These are phyloP conservation scores for Aureobasidium lini DNA, from an alignment of 2,329 filamentous ascomycete species.

Conservation along the genomic window DNA sequence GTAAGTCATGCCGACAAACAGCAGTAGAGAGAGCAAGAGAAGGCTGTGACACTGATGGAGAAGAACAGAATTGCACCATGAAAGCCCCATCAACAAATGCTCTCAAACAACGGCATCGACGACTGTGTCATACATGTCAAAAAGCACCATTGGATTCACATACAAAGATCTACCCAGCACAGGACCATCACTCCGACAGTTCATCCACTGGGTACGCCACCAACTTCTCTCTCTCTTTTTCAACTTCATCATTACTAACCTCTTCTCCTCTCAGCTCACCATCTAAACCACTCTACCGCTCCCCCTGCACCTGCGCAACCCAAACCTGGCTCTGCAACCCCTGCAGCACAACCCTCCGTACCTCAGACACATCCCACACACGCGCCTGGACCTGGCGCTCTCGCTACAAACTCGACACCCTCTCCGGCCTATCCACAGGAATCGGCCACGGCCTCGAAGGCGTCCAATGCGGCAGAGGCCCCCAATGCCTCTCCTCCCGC, in stretches of 20 bases:
- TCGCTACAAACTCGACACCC: constrained; percentile 61
- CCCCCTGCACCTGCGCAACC: constrained; percentile 50
- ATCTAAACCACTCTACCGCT: constrained; percentile 28
- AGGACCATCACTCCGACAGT: background rate
- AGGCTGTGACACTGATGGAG: background rate
- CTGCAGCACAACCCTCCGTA: constrained; percentile 65
- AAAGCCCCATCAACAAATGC: constrained; percentile 65
- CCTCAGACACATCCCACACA: constrained; percentile 50
- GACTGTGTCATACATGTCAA: constrained; percentile 69
- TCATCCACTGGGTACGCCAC: background rate
- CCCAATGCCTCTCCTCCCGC: constrained; percentile 65
- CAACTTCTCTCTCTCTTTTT: background rate
- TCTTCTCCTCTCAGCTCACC: background rate
- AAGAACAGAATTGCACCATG: constrained; percentile 74
- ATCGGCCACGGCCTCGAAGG: constrained; percentile 84
- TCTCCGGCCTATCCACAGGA: constrained; percentile 75
- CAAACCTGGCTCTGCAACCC: constrained; percentile 79
- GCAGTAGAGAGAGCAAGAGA: background rate
- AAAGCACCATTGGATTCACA: constrained; percentile 55
- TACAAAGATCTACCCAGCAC: background rate
- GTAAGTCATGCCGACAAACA: constrained; percentile 39
- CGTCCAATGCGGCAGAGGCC: constrained; percentile 76
- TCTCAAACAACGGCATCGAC: constrained; percentile 68
- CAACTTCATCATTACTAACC: background rate
- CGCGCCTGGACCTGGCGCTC: constrained; percentile 84